Evolutionary conservation across 2,329 filamentous ascomycete species (phyloP).

Genomic region (Botrytis paeoniae): DNA sequence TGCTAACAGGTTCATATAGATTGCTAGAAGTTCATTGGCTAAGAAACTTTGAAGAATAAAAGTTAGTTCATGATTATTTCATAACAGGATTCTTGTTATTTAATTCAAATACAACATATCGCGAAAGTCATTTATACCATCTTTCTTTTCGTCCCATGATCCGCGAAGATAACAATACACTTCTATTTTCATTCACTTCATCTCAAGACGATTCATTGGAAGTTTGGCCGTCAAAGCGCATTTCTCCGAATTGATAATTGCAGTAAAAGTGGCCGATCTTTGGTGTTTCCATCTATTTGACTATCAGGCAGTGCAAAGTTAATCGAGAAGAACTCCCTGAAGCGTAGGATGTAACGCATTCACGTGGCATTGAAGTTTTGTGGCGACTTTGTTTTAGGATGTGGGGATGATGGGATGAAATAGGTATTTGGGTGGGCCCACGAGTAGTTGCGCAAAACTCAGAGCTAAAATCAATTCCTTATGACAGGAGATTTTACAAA

Average conservation of each 20-base stretch:
- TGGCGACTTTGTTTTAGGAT: neutral
- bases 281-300: neutral
- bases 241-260: neutral
- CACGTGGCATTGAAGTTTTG: too few species aligned
- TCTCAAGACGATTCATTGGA: neutral
- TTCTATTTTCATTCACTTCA: too few species aligned
- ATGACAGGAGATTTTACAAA: neutral
- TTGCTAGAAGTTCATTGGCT: neutral
- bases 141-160: neutral
- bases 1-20: neutral
- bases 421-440: neutral
- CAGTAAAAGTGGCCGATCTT: neutral
- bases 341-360: neutral
- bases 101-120: neutral
- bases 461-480: neutral
- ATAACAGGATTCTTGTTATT: neutral
- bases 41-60: neutral
- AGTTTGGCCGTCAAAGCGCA: neutral
- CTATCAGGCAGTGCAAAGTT: neutral
- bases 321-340: neutral
- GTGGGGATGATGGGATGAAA: neutral
- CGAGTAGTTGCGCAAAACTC: neutral
- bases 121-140: neutral
- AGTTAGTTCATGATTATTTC: neutral
- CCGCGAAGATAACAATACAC: too few species aligned